Conservation (phyloP, 2,329 filamentous ascomycete species). For the Raffaelea deltoideospora region DNA sequence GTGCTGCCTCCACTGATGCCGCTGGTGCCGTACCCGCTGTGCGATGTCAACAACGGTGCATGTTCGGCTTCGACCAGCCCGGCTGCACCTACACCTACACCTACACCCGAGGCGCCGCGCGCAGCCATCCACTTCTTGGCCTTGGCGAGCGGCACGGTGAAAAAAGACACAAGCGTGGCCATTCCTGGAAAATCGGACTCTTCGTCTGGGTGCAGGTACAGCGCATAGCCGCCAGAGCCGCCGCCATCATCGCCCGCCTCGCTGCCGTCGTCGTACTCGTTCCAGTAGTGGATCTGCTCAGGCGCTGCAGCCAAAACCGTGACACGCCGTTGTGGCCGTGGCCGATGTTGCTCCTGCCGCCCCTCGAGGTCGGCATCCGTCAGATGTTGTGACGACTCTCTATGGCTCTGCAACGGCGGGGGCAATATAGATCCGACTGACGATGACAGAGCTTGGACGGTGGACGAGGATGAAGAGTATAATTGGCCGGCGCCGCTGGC, state of each 20-base stretch:
- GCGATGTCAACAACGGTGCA: conserved; percentile 15
- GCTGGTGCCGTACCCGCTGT: conserved; percentile 8
- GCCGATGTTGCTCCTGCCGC: no score
- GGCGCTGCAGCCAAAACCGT: conserved; percentile 2
- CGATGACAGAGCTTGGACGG: conserved; percentile 7
- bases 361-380: no score
- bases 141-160: conserved; percentile 33
- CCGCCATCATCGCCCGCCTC: conserved; percentile 41
- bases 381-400: no score
- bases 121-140: conserved; percentile 34
- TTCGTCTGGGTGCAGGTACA: conserved; percentile 60
- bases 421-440: conserved; percentile 6
- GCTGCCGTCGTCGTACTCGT: conserved; percentile 73
- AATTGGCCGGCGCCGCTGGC: conserved; percentile 7
- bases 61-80: conserved; percentile 10
- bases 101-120: neutral
- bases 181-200: conserved; percentile 46
- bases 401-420: neutral
- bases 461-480: conserved; percentile 10
- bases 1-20: no score
- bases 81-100: neutral
- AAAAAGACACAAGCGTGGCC: conserved; percentile 38
- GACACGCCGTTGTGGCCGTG: conserved; percentile 1
- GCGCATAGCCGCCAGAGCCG: conserved; percentile 47
- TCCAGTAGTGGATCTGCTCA: conserved; percentile 50